Evolutionary conservation across 2,329 filamentous ascomycete species (phyloP).

Genomic region (Microascus cirrosus): DNA sequence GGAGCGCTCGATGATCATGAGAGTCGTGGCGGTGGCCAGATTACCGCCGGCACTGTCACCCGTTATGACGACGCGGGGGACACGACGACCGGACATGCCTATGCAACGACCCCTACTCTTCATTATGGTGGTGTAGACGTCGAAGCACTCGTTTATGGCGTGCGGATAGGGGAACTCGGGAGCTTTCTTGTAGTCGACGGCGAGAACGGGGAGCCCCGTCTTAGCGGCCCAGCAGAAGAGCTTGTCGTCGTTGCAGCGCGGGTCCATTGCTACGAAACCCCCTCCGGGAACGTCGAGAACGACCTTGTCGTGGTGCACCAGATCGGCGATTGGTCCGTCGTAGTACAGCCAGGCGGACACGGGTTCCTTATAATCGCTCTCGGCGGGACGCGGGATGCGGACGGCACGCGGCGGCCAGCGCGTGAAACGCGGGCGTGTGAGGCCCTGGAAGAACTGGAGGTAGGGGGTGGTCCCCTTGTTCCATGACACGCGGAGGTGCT

Average conservation of each 20-base stretch:
- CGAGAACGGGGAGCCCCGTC: conserved; percentile 78
- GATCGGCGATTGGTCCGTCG: conserved; percentile 69
- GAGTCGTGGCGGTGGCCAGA: conserved; percentile 53
- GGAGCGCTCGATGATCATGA: conserved; percentile 80
- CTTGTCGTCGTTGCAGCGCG: conserved; percentile 89
- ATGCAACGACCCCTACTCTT: conserved; percentile 28
- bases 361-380: conserved; percentile 74
- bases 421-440: conserved; percentile 70
- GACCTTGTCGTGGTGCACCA: conserved; percentile 66
- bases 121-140: conserved; percentile 28
- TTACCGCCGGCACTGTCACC: conserved; percentile 40
- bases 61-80: conserved; percentile 29
- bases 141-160: conserved; percentile 37
- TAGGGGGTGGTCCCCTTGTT: conserved; percentile 91
- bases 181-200: conserved; percentile 66
- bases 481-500: conserved; percentile 88
- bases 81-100: conserved; percentile 26
- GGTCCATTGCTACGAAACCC: conserved; percentile 93
- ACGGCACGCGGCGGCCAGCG: conserved; percentile 73
- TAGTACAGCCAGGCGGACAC: conserved; percentile 89
- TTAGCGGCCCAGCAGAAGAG: conserved; percentile 85
- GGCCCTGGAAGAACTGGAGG: conserved; percentile 56
- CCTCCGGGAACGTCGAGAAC: conserved; percentile 88
- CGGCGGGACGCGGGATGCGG: conserved; percentile 68
- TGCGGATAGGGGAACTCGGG: conserved; percentile 39